Evolutionary conservation across 2,329 filamentous ascomycete genomes (phyloP).

Genomic region (Penicillium sclerotigenum): DNA sequence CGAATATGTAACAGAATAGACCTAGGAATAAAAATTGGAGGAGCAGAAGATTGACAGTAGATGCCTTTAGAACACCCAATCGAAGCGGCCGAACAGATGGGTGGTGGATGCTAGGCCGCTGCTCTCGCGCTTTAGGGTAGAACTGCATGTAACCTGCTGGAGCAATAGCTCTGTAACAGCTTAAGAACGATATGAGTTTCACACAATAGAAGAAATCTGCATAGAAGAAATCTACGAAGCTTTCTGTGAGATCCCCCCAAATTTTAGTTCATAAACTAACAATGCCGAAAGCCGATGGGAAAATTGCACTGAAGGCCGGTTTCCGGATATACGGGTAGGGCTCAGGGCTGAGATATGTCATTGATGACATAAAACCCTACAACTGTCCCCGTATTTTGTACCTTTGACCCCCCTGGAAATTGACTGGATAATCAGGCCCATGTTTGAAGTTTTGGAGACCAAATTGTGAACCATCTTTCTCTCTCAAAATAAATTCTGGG

Average conservation of each 20-base stretch:
- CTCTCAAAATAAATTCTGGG: no score
- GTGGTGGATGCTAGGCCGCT: constrained; percentile 19
- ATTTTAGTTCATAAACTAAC: not conserved
- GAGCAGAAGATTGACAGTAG: constrained; percentile 29
- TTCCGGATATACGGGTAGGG: not conserved
- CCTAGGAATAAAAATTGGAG: constrained; percentile 39
- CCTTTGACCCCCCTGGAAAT: no score
- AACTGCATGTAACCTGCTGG: constrained; percentile 10
- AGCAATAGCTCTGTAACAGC: not conserved
- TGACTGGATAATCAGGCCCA: not conserved
- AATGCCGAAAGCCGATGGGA: not conserved
- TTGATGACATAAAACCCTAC: no score
- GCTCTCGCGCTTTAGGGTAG: constrained; percentile 19
- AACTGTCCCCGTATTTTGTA: no score
- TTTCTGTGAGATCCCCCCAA: no score
- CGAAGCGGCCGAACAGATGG: constrained; percentile 19
- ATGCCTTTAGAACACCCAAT: constrained; percentile 18
- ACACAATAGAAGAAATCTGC: no score
- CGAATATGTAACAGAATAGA: constrained; percentile 39
- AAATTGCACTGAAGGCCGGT: not conserved
- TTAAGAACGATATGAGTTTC: not conserved
- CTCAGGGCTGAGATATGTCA: not conserved
- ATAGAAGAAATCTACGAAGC: no score
- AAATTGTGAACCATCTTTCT: no score
- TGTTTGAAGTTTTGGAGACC: no score